Base-by-base conservation (phyloP, 2,329 filamentous ascomycete species). In the Exophiala spinifera region DNA sequence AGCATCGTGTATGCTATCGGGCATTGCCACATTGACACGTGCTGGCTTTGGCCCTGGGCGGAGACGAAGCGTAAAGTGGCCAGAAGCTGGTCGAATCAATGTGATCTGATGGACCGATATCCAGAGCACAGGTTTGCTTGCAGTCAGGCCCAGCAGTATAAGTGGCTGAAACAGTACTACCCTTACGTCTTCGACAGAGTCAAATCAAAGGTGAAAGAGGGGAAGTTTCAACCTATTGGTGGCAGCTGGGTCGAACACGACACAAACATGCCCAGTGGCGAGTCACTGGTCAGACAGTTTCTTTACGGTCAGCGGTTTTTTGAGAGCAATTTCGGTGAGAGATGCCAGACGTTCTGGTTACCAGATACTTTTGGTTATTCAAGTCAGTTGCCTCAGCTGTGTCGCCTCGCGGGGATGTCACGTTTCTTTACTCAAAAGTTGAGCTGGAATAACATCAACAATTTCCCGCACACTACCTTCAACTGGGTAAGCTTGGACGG, bases 361-460 rank as follows among this genome's bases (percentile, higher is more conserved):
- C 94, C 94, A 1, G 94, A 99, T 70, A 99, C 94, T 0, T 99
- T 99, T 74, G 94, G 94, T 13, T 99, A 99, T 74, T 96, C 91
- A 0, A 88, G 87, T 46, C 94, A 99, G 72, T 81, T 99, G 39
- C 94, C 94, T 11, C 94, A 99, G 68, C 78, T 99, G 39, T 97
- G 91, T 69, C 87, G 92, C 3, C 77, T 96, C 23, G 88, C 94
- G n/a, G 92, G 91, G 17, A 97, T 99, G 94, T 88, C 83, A 54
- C 84, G 92, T 31, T 99, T 99, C 77, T 87, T 99, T 66, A 99
- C 94, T 0, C 94, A 99, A 72, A 99, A 99, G 76, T 79, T 99
- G 56, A 97, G 92, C 77, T 99, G 94, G 94, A 97, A 97, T 77
- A 97, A 97, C 70, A 97, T 97, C 80, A 97, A 97, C 75, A 95